phyloP scores from a whole-genome alignment of 176 grass and related monocot genomes.

The Aechmea fasciata region DNA sequence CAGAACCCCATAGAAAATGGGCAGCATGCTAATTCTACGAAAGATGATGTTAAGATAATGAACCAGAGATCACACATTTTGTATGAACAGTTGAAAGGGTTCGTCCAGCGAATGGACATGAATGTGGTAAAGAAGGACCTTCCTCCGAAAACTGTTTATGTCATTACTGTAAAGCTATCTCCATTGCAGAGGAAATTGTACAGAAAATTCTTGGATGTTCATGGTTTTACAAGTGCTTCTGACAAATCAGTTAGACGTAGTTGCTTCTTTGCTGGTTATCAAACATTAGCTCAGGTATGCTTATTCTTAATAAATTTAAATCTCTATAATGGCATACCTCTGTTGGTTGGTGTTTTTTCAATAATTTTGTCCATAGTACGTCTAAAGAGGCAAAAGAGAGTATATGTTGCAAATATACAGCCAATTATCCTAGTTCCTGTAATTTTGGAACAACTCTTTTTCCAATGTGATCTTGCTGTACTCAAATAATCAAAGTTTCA shows the following conservation, averaged over 20 bases:
- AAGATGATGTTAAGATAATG: constrained; percentile 92
- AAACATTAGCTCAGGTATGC: constrained; percentile 71
- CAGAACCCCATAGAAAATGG: constrained; percentile 99
- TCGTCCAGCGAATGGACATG: constrained; percentile 94
- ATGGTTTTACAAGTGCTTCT: constrained; percentile 74
- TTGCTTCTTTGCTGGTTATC: constrained; percentile 92
- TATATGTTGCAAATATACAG: neutral
- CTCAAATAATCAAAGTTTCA: too few species aligned
- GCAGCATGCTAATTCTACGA: constrained; percentile 88
- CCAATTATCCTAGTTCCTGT: neutral
- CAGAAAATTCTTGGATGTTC: constrained; percentile 86
- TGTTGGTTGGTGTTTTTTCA: neutral
- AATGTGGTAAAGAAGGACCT: constrained; percentile 98
- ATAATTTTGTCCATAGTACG: neutral
- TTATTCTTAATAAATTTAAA: neutral
- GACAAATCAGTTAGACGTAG: constrained; percentile 47
- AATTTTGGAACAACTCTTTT: neutral
- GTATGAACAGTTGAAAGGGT: constrained; percentile 94
- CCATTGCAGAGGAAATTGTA: constrained; percentile 82
- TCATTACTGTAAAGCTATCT: constrained; percentile 91
- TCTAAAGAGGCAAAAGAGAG: neutral
- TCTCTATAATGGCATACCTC: neutral
- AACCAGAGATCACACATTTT: constrained; percentile 95
- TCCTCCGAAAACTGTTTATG: constrained; percentile 95
- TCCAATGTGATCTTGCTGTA: neutral